Base-by-base conservation (phyloP, 2,329 filamentous ascomycete species). In the Ascosphaera apis region DNA sequence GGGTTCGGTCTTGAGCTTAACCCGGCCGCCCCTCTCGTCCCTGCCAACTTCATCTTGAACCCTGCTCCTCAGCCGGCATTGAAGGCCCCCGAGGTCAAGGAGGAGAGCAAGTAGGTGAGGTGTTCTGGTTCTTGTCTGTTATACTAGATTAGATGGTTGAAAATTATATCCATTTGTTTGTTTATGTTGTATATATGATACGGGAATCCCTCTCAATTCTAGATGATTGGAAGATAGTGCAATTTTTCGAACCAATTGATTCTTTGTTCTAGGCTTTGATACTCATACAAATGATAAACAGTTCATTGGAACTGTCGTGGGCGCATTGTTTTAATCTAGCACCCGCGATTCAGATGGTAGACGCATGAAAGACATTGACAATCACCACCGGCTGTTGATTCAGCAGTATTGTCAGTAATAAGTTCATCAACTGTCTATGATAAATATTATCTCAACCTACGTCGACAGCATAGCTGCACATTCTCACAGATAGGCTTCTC, bases 1-100 rank as follows among this genome's bases (percentile, higher is more conserved):
- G 84, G 84, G 0, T 93, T 93, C 49, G 84, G 84, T 3, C 63
- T 93, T 35, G 83, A 84, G 40, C 57, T 93, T 39, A 92, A 88
- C 55, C 81, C 81, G 1, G 69, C 69, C 13, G 80, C 76, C 17
- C 79, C 78, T 50, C 60, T 93, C 41, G 78, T 92, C 37, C 70
- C 83, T 30, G 78, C 80, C 4, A 63, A 70, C 33, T 68, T 72
- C 38, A 66, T 92, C 12, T 60, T 92, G 38, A 78, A 68, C 36
- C 76, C 80, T 15, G 72, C 51, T 47, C 76, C 56, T 8, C 50
- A 53, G 41, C 63, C 49, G 55, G 57, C 47, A 43, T 58, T 50
- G 45, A 60, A 53, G 46, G 54, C 46, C 11, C 51, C 51, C 34
- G 47, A 34, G 12, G 48, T 50, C n/a, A n/a, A 47, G 47, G n/a